Percentiles rank a stretch among this genome's conserved stretches.
Evolutionary conservation across 208 protist species (phyloP).

Genomic region (Trypanosoma scelopori): DNA sequence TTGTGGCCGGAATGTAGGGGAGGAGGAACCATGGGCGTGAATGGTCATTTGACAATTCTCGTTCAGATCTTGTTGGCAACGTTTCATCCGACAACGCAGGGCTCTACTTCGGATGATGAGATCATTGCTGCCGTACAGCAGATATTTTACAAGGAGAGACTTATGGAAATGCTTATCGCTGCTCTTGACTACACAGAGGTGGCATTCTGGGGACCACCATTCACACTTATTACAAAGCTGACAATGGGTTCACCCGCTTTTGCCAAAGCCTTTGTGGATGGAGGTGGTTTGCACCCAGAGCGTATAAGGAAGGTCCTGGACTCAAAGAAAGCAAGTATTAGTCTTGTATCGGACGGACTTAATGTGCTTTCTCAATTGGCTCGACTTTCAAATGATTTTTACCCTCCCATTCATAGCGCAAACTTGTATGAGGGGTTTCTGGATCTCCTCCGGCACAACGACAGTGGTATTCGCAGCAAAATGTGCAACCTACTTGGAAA

Average conservation of each 20-base stretch:
- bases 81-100: constrained; percentile 43
- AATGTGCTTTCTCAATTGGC: constrained; percentile 92
- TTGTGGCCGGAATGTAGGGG: constrained; percentile 82
- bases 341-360: constrained; percentile 84
- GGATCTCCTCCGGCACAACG: constrained; percentile 63
- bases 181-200: constrained; percentile 82
- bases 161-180: constrained; percentile 80
- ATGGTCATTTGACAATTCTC: constrained; percentile 76
- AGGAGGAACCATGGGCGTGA: constrained; percentile 79
- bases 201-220: constrained; percentile 78
- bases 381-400: constrained; percentile 83
- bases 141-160: constrained; percentile 69
- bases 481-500: constrained; percentile 95
- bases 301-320: constrained; percentile 79
- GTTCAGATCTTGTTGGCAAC: constrained; percentile 75
- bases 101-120: constrained; percentile 53
- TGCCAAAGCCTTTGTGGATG: constrained; percentile 83
- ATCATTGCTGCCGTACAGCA: constrained; percentile 57
- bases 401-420: constrained; percentile 79
- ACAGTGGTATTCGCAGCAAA: constrained; percentile 85
- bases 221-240: constrained; percentile 84
- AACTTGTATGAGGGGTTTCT: constrained; percentile 74
- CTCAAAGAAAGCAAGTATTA: constrained; percentile 58
- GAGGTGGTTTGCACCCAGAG: constrained; percentile 73
- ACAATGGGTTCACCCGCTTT: constrained; percentile 75